Base-by-base conservation (phyloP, 805 yeast genomes). In the Wickerhamiella spandovensis region DNA sequence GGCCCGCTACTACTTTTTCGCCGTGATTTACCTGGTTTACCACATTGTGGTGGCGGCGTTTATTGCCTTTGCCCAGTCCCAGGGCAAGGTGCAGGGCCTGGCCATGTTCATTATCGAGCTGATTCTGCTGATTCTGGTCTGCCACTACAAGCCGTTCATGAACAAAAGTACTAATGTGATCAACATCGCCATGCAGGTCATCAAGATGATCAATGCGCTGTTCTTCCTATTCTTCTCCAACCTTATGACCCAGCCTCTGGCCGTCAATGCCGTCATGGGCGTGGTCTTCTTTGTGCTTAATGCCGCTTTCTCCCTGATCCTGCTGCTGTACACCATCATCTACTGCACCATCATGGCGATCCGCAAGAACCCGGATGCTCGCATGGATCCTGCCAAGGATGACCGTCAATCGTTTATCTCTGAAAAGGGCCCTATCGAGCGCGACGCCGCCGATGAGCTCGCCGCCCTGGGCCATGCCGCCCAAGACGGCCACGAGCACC, bases 351-450 rank as follows among this genome's bases (percentile, higher is more conserved):
- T 79, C 59, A 79, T 84, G 8, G 54, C 84, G 1, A 72, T 81
- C 57, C 80, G 89, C 32, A 85, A 82, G 70, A 86, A 86, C 64
- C 96, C 95, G 24, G 95, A 86, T 66, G 79, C 88, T 10, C 77
- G 92, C 65, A 84, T 84, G 64, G 85, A 84, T 48, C 92, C 94
- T 12, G 94, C 95, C 10, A 81, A 73, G 60, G 97, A 89, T 67
- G 96, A 89, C 65, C 80, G 97, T 75, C 80, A 87, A 21, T 86
- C 95, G 9, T 89, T 89, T 79, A 61, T 66, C 44, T 53, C 56
- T 44, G 64, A 61, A 44, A 55, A 58, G 32, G 43, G 48, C 39
- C 41, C 43, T n/a, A 32, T 35, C 10, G 92, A 83, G 62, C 59
- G 61, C 18, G 56, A 56, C 42, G 61, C 56, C 13, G 64, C 61